Evolutionary conservation across 176 grass and related monocot species (phyloP).

Genomic region (Oryza punctata): DNA sequence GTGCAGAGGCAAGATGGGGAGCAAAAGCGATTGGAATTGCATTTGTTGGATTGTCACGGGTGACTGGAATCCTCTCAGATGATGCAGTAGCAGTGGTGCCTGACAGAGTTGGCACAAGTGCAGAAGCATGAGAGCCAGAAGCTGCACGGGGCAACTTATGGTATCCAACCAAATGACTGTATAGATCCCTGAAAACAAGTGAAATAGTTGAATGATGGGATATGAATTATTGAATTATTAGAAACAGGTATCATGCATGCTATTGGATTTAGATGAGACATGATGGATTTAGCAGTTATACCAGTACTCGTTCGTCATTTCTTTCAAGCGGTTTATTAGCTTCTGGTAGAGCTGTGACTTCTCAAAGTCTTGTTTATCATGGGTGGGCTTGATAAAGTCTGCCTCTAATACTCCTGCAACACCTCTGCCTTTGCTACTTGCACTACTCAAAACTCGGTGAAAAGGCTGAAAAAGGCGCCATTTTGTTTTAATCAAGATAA

Average conservation of each 20-base stretch:
- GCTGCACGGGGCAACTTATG: neutral
- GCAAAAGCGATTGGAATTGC: constrained; percentile 20
- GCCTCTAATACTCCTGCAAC: constrained; percentile 50
- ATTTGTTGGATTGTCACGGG: neutral
- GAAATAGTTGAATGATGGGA: neutral
- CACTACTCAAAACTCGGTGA: constrained; percentile 34
- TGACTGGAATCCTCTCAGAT: neutral
- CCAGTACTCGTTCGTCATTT: constrained; percentile 68
- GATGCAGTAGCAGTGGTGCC: neutral
- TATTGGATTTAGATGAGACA: neutral
- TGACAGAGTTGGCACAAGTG: neutral
- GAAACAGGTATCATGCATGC: neutral
- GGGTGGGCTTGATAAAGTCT: constrained; percentile 65
- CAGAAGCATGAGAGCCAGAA: neutral
- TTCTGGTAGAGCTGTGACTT: constrained; percentile 52
- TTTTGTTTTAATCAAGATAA: neutral
- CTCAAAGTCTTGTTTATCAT: constrained; percentile 67
- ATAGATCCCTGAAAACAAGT: constrained; percentile 43
- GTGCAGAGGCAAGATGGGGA: neutral
- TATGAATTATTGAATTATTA: neutral
- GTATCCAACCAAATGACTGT: constrained; percentile 47
- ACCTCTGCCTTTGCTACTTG: constrained; percentile 47
- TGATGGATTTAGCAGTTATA: constrained; percentile 2
- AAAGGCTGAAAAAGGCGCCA: constrained; percentile 44
- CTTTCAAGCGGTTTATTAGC: constrained; percentile 53